A percentile compares a stretch with the other conserved stretches of the same genome.
These are phyloP conservation scores for Cicer arietinum DNA, from an alignment of 306 rosid species.

Conservation along the genomic window DNA sequence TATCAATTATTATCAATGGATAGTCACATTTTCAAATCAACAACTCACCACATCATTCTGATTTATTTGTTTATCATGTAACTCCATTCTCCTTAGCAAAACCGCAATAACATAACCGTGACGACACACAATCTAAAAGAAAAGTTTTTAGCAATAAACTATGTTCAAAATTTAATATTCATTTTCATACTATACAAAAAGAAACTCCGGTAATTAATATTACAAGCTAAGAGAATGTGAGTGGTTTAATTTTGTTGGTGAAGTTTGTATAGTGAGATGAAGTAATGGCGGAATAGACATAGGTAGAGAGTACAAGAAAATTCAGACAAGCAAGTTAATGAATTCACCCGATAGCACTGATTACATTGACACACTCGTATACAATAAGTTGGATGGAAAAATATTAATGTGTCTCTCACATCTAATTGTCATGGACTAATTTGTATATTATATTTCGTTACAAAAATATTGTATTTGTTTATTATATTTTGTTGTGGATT, in stretches of 20 bases:
- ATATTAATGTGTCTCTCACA: too few species aligned
- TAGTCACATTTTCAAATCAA: conserved; percentile 28
- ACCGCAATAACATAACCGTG: not conserved
- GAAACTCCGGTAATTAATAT: not conserved
- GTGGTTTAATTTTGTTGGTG: conserved; percentile 11
- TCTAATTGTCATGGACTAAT: too few species aligned
- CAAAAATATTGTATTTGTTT: too few species aligned
- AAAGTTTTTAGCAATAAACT: not conserved
- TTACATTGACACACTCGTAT: too few species aligned
- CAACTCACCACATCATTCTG: not conserved
- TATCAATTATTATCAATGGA: not conserved
- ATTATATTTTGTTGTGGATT: too few species aligned
- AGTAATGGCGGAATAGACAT: not conserved
- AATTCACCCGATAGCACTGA: conserved; percentile 44
- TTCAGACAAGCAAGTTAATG: conserved; percentile 34
- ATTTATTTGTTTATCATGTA: conserved; percentile 10
- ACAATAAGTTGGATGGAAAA: too few species aligned
- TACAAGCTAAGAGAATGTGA: not conserved
- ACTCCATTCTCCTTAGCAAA: not conserved
- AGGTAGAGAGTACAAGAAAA: not conserved
- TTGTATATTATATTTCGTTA: too few species aligned
- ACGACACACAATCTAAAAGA: conserved; percentile 7
- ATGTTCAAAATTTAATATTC: too few species aligned
- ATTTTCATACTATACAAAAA: not conserved
- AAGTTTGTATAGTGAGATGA: not conserved